Evolutionary conservation across 306 rosid genomes (phyloP).

Genomic region (Rubus idaeus): DNA sequence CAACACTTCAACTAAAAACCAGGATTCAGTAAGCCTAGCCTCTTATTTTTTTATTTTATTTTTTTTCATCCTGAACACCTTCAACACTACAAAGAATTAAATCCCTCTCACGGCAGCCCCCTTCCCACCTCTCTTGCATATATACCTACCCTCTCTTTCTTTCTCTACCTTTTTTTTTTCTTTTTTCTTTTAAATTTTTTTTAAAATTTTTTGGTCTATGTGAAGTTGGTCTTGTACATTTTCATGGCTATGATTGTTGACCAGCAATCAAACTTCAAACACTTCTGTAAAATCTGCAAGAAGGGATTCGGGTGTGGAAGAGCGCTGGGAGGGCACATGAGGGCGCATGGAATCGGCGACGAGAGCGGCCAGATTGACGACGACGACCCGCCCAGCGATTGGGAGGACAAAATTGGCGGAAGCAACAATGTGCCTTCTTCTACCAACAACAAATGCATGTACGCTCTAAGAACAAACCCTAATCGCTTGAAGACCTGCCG

Average conservation of each 20-base stretch:
- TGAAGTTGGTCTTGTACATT: not conserved
- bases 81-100: constrained; percentile 51
- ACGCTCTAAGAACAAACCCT: constrained; percentile 81
- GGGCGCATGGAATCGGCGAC: constrained; percentile 88
- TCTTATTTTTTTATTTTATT: constrained; percentile 21
- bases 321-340: constrained; percentile 98
- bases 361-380: constrained; percentile 56
- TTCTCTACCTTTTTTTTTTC: not conserved
- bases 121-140: not conserved
- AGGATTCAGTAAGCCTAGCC: constrained; percentile 49
- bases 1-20: constrained; percentile 73
- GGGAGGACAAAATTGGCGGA: constrained; percentile 61
- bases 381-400: constrained; percentile 62
- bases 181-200: not conserved
- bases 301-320: constrained; percentile 91
- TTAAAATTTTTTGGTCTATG: not conserved
- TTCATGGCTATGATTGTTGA: constrained; percentile 74
- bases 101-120: constrained; percentile 3
- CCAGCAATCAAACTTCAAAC: constrained; percentile 66
- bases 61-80: constrained; percentile 44
- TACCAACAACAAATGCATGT: constrained; percentile 66
- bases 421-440: constrained; percentile 40
- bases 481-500: constrained; percentile 74
- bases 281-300: constrained; percentile 88
- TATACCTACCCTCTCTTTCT: not conserved